Evolutionary conservation across 2,329 filamentous ascomycete genomes (phyloP).

Genomic region (Zymoseptoria crescenta): DNA sequence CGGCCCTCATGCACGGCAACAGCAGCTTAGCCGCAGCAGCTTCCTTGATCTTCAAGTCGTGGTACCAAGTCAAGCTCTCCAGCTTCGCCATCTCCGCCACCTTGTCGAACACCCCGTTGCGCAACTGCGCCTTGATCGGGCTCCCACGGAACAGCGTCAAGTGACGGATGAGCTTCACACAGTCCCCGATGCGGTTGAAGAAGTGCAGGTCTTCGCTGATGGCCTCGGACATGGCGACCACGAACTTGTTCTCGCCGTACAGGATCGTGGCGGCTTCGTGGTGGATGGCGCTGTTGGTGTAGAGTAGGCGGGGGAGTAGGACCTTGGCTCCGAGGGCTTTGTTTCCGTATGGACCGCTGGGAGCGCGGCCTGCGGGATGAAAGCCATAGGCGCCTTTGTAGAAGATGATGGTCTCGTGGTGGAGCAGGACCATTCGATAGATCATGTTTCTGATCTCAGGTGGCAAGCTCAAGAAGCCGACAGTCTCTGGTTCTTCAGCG

Average conservation of each 20-base stretch:
- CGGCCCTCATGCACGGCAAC: neutral
- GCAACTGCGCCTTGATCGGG: neutral
- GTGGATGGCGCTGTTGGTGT: neutral
- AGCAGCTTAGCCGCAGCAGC: neutral
- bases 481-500: neutral
- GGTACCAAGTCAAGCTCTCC: neutral
- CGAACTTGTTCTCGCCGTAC: neutral
- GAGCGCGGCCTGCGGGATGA: neutral
- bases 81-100: neutral
- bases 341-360: neutral
- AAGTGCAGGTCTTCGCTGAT: neutral
- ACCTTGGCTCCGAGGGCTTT: neutral
- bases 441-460: neutral
- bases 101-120: neutral
- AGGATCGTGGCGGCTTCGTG: neutral
- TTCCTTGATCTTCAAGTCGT: neutral
- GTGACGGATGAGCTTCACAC: neutral
- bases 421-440: neutral
- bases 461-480: slow-evolving; percentile 1
- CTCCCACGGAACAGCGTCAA: neutral
- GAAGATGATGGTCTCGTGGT: neutral
- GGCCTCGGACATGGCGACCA: neutral
- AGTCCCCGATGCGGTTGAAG: neutral
- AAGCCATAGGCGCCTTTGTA: neutral
- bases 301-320: slow-evolving; percentile 26